These are phyloP conservation scores for Carallia pectinifolia DNA, from an alignment of 345 rosid genomes.

Conservation along the genomic window DNA sequence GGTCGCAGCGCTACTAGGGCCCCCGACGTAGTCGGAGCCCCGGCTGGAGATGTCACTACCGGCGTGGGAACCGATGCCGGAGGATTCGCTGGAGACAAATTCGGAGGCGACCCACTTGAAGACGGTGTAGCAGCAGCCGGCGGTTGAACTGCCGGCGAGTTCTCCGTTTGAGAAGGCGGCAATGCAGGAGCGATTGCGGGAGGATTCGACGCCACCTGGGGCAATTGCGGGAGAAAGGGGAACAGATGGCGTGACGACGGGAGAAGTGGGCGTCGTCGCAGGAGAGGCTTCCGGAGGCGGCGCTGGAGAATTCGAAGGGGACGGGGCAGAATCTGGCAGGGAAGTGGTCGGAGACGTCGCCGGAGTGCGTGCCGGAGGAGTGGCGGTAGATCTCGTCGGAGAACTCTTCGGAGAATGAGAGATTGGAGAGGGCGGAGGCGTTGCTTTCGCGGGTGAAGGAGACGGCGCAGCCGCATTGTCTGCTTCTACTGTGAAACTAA, in stretches of 20 bases:
- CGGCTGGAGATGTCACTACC: slow-evolving; percentile 23
- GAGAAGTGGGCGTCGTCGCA: slow-evolving; percentile 3
- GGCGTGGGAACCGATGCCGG: slow-evolving; percentile 11
- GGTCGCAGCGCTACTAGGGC: slow-evolving; percentile 32
- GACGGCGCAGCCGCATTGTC: slow-evolving; percentile 40
- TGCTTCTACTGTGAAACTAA: slow-evolving; percentile 24
- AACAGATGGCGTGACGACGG: slow-evolving; percentile 11
- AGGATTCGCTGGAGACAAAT: slow-evolving; percentile 20
- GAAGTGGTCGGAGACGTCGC: background rate
- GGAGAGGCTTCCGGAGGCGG: slow-evolving; percentile 18
- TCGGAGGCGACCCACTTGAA: slow-evolving; percentile 21
- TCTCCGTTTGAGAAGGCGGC: slow-evolving; percentile 17
- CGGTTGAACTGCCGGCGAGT: slow-evolving; percentile 1
- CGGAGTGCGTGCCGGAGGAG: slow-evolving; percentile 11
- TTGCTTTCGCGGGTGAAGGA: slow-evolving; percentile 29
- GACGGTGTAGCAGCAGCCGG: slow-evolving; percentile 17
- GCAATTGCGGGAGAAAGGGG: slow-evolving; percentile 7
- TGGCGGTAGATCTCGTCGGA: background rate
- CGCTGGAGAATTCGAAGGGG: slow-evolving; percentile 11
- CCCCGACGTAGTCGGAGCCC: slow-evolving; percentile 29
- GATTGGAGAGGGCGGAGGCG: background rate
- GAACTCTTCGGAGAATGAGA: slow-evolving; percentile 2
- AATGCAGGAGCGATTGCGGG: slow-evolving; percentile 17
- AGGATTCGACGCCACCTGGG: slow-evolving; percentile 3
- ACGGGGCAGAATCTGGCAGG: background rate